Evolutionary conservation across 2,329 filamentous ascomycete species (phyloP).

Genomic region (Calonectria naviculata): DNA sequence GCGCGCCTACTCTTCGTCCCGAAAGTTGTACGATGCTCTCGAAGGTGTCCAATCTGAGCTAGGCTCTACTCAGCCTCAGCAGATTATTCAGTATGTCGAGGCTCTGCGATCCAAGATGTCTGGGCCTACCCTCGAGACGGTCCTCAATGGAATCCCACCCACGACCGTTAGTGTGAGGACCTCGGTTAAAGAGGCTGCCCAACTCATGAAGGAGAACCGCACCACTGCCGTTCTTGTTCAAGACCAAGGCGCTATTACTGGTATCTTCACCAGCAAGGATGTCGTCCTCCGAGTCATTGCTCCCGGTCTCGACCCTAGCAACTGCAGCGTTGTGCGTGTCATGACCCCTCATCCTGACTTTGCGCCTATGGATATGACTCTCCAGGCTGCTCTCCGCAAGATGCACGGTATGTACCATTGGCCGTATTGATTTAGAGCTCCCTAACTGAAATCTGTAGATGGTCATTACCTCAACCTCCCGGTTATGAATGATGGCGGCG

Average conservation of each 20-base stretch:
- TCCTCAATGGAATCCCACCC: slow-evolving; percentile 90
- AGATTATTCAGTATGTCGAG: slow-evolving; percentile 99
- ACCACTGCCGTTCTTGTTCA: slow-evolving; percentile 97
- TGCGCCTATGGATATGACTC: slow-evolving; percentile 98
- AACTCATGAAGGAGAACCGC: slow-evolving; percentile 98
- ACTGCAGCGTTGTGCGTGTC: slow-evolving; percentile 96
- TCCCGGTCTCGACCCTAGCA: slow-evolving; percentile 91
- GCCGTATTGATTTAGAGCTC: not conserved
- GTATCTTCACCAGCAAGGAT: slow-evolving; percentile 99
- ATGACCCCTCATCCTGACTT: slow-evolving; percentile 99
- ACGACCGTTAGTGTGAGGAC: slow-evolving; percentile 96
- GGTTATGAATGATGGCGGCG: slow-evolving; percentile 96
- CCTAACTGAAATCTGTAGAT: slow-evolving; percentile 66
- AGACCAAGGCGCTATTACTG: slow-evolving; percentile 96
- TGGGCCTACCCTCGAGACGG: slow-evolving; percentile 93
- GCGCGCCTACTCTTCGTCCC: slow-evolving; percentile 96
- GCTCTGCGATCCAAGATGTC: slow-evolving; percentile 97
- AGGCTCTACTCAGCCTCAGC: slow-evolving; percentile 94
- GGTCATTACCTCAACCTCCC: slow-evolving; percentile 98
- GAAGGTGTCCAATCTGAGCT: slow-evolving; percentile 98
- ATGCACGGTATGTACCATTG: slow-evolving; percentile 83
- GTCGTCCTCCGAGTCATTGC: slow-evolving; percentile 98
- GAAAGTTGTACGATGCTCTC: slow-evolving; percentile 95
- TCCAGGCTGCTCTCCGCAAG: slow-evolving; percentile 96
- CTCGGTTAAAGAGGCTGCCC: slow-evolving; percentile 94